Evolutionary conservation across 2,329 filamentous ascomycete genomes (phyloP), one percentile per base, ranked within the genome.

Genomic region (Ramularia collo-cygni): DNA sequence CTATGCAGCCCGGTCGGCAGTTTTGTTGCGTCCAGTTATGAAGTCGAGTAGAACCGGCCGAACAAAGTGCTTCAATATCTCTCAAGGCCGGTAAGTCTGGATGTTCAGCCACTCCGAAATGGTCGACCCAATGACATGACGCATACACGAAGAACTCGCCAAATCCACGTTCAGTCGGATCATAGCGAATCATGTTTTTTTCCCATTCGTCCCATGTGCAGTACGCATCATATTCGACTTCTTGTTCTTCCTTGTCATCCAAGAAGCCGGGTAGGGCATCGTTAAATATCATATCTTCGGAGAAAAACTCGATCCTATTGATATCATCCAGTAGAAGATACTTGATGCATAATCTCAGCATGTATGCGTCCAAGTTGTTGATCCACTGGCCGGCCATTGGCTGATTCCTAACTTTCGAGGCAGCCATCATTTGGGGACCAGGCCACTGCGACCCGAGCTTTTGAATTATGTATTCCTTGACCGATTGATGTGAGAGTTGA

Each of bases 81-180:
- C 2, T 13, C 17, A 10, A 15, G 15, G 14, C 14, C 13, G 29
- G 12, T 14, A 31, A 16, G n/a, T 31, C 49, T 2, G 49, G 41
- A 38, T 56, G 63, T 30, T 51, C 55, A 12, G 55, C 38, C 14
- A 46, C 45, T 13, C 51, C 44, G 21, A 59, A 56, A 48, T 64
- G 60, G 1, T 62, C 47, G 3, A 55, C 18, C 60, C 61, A 65
- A 31, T 63, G 39, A 44, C 61, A 62, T 30, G 62, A 61, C 24
- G 62, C 58, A 38, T 65, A 65, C 35, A 56, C 52, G 36, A 64
- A 64, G 40, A 57, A 52, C 32, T 54, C 50, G 27, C 53, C 52
- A 44, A 58, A 56, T 12, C 52, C 50, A 32, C 50, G 46, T 15
- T 56, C 54, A 37, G 33, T 27, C 18, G 54, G 51, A 38, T 55